Conservation (phyloP, 495 filamentous ascomycete genomes). For the Physcia stellaris region DNA sequence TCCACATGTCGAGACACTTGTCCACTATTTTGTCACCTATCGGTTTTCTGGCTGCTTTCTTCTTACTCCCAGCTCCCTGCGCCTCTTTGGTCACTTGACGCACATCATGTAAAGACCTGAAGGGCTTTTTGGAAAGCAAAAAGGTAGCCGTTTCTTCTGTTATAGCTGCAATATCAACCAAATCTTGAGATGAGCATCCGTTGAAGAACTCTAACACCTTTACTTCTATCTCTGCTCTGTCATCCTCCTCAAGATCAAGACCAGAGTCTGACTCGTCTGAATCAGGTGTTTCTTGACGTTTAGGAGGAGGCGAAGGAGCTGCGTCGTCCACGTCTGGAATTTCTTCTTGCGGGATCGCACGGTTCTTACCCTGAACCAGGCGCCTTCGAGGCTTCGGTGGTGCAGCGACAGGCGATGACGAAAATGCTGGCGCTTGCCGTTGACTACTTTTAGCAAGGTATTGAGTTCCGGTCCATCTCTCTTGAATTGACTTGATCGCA, state of each 20-base stretch:
- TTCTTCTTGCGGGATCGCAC: too few species aligned
- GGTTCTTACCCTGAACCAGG: constrained; percentile 46
- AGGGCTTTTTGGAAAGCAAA: constrained; percentile 59
- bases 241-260: constrained; percentile 25
- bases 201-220: constrained; percentile 75
- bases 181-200: constrained; percentile 51
- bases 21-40: constrained; percentile 63
- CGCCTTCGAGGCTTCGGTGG: constrained; percentile 32
- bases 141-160: constrained; percentile 49
- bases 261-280: constrained; percentile 45
- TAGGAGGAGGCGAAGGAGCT: constrained; percentile 28
- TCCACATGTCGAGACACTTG: constrained; percentile 56
- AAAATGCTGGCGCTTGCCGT: constrained; percentile 11
- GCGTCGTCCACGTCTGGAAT: too few species aligned
- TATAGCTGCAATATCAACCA: constrained; percentile 64
- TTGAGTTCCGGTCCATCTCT: constrained; percentile 44
- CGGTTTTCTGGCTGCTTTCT: constrained; percentile 36
- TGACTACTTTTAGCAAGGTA: constrained; percentile 5
- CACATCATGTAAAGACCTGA: constrained; percentile 45
- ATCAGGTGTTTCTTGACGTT: constrained; percentile 16
- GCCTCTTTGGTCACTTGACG: constrained; percentile 44
- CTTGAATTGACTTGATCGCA: constrained; percentile 40
- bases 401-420: constrained; percentile 16
- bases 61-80: constrained; percentile 14
- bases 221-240: constrained; percentile 30